phyloP scores from a whole-genome alignment of 2,329 filamentous ascomycete species.

The Alternaria angustiovoidea region DNA sequence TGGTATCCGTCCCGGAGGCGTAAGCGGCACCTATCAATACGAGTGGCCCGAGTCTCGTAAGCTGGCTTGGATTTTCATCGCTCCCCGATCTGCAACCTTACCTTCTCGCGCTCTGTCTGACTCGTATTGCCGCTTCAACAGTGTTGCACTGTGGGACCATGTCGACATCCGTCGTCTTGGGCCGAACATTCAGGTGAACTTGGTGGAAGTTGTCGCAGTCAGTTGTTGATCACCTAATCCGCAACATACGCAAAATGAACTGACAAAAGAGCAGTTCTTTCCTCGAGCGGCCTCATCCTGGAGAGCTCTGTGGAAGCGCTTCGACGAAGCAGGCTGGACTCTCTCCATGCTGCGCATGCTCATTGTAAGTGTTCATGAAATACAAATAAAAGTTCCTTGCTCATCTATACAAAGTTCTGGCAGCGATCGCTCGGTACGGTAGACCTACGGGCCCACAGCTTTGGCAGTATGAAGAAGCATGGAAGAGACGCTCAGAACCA shows the following conservation, averaged over 20 bases:
- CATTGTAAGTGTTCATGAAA: neutral
- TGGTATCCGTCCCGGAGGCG: neutral
- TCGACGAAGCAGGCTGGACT: neutral
- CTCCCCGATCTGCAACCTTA: neutral
- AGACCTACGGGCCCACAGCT: neutral
- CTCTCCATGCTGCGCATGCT: neutral
- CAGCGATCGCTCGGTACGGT: neutral
- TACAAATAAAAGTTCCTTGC: neutral
- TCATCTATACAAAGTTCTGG: neutral
- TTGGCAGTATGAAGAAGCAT: constrained; percentile 2
- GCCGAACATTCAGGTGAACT: neutral
- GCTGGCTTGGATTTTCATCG: neutral
- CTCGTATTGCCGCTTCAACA: neutral
- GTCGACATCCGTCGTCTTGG: neutral
- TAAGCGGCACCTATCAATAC: neutral
- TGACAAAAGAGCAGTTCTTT: neutral
- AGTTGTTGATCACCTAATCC: neutral
- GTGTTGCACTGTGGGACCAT: neutral
- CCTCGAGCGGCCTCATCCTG: constrained; percentile 3
- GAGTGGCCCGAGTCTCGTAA: constrained; percentile 1
- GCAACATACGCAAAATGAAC: neutral
- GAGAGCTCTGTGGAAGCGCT: neutral
- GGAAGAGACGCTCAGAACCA: neutral
- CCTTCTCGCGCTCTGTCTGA: neutral
- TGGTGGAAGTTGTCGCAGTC: neutral